Base-by-base conservation (phyloP, 2,329 filamentous ascomycete species). In the Penicillium freii region DNA sequence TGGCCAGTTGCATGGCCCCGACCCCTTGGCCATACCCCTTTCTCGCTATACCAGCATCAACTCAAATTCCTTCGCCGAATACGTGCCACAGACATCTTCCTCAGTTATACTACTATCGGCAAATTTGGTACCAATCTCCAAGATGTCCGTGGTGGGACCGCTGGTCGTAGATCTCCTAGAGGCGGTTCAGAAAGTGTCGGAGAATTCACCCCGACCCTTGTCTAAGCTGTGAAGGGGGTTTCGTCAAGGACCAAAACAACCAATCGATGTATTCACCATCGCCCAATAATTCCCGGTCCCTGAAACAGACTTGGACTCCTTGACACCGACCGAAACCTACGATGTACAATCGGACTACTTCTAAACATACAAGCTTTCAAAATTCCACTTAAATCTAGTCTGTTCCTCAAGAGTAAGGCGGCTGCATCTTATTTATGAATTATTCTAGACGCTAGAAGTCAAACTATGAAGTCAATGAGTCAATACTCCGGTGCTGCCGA, bases 1-100 rank as follows among this genome's bases (percentile, higher is more conserved):
- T 42, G 29, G 19, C 34, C 36, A 33, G 17, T 34, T 36, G 27
- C 52, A 39, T 17, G 27, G 17, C 2, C 45, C 31, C 2, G 49
- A 57, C 27, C 36, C 54, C 43, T 47, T 57, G 54, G 54, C 54
- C 34, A 47, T 15, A 13, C 54, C 54, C 43, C 54, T 57, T 31
- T 57, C 54, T 40, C 53, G 36, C 36, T 53, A 53, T 36, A 47
- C 49, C 49, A 43, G 15, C 27, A 15, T 4, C 42, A 40, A 49
- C 33, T 19, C 54, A 5, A 27, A 47, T 34, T 47, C 43, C 13
- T 23, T 57, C 3, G 49, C 36, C 9, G 42, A 42, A 19, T 47
- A 36, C 5, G 25, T 47, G 4, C 54, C 54, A 5, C 29, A 57
- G 6, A 36, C 46, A 13, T 47, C 49, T 15, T 52, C 48, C 10